Conservation (phyloP, 2,329 filamentous ascomycete species). For the Didymella segeticola region DNA sequence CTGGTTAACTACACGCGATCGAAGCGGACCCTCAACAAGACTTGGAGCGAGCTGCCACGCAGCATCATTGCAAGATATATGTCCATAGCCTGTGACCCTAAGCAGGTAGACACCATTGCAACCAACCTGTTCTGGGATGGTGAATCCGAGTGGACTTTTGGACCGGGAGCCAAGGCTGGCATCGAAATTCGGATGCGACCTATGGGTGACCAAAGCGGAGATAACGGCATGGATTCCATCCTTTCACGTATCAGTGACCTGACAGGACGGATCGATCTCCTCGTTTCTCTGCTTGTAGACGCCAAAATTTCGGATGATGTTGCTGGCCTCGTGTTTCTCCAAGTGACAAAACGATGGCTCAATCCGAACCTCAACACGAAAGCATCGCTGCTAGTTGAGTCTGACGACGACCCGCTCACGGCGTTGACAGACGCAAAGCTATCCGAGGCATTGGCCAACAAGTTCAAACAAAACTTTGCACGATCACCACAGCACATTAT, state of each 20-base stretch:
- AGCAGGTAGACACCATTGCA: slow-evolving; percentile 59
- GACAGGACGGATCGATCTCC: slow-evolving; percentile 32
- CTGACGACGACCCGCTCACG: slow-evolving; percentile 52
- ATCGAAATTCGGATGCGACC: slow-evolving; percentile 58
- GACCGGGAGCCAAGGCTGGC: slow-evolving; percentile 52
- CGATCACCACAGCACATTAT: slow-evolving; percentile 70
- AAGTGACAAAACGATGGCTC: slow-evolving; percentile 66
- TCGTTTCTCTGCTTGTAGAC: slow-evolving; percentile 51
- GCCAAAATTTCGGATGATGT: slow-evolving; percentile 63
- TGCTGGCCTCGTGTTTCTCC: slow-evolving; percentile 65
- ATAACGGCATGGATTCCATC: slow-evolving; percentile 68
- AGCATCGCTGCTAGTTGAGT: slow-evolving; percentile 36
- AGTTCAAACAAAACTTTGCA: slow-evolving; percentile 68
- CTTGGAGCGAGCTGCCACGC: slow-evolving; percentile 34
- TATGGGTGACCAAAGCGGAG: slow-evolving; percentile 72
- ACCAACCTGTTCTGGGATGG: slow-evolving; percentile 65
- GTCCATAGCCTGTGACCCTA: slow-evolving; percentile 61
- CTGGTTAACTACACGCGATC: slow-evolving; percentile 61
- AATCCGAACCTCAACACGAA: slow-evolving; percentile 20
- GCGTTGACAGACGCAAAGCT: slow-evolving; percentile 66
- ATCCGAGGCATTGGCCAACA: slow-evolving; percentile 70
- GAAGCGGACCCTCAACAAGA: slow-evolving; percentile 32
- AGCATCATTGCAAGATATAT: slow-evolving; percentile 56
- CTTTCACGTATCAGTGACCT: slow-evolving; percentile 60
- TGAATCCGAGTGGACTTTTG: slow-evolving; percentile 61